Percentiles rank a stretch among this genome's conserved stretches.
Conservation (phyloP, 192 early-diverging fungal species). For the Piromyces sp. region DNA sequence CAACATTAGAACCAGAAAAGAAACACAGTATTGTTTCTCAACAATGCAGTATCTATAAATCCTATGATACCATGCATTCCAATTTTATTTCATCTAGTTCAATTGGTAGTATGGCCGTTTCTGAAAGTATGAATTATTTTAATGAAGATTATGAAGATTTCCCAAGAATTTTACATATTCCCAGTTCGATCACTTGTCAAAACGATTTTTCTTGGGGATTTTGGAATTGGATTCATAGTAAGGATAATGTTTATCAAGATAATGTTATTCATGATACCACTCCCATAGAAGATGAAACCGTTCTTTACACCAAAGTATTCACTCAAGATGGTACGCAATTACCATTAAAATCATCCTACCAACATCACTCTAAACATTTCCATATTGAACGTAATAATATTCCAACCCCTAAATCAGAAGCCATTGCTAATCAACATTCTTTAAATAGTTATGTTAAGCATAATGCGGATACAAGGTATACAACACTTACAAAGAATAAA, state of each 20-base stretch:
- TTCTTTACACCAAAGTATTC: background rate
- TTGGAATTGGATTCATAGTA: background rate
- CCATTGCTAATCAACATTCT: background rate
- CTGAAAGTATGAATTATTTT: background rate
- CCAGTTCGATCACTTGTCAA: background rate
- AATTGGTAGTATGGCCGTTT: background rate
- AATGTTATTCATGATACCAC: background rate
- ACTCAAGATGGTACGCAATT: background rate
- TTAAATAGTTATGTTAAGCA: too few relatives aligned
- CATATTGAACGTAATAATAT: background rate
- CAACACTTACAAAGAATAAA: too few relatives aligned
- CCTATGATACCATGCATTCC: too few relatives aligned
- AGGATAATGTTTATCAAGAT: background rate
- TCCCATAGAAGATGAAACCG: background rate
- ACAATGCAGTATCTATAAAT: too few relatives aligned
- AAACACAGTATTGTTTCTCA: background rate
- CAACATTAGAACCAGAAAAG: background rate
- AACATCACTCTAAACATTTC: background rate
- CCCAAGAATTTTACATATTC: background rate
- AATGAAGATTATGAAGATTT: background rate
- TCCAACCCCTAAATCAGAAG: background rate
- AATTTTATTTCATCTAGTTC: background rate
- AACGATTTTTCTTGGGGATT: background rate
- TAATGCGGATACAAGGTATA: too few relatives aligned
- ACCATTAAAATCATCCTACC: background rate